Evolutionary conservation across 768 basidiomycete genomes (phyloP), one percentile per base, ranked within the genome.

Genomic region (Phanerochaete sordida): DNA sequence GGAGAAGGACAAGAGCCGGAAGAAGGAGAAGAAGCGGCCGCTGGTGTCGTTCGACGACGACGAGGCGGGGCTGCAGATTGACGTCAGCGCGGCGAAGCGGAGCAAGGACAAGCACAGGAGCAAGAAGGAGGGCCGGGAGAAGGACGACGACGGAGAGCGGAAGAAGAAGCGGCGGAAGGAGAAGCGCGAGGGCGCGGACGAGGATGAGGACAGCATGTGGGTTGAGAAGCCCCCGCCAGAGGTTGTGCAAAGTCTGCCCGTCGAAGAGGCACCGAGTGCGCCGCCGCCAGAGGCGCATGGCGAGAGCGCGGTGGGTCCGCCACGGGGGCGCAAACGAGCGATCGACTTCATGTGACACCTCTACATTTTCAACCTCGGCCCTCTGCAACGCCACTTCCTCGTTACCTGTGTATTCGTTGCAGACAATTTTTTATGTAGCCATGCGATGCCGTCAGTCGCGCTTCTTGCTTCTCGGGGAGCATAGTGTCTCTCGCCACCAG

Each of bases 1-100:
- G 56, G 78, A 80, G 1, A 79, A 82, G 67, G 77, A 77, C 39
- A 85, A 82, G 68, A 35, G n/a, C n/a, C 77, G 82, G 56, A 77
- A 80, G 55, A 76, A 76, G 61, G 81, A 76, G 49, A 84, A 82
- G 68, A 59, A 63, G 48, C 80, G 79, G 58, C 69, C 81, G 3
- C 76, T 91, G 8, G 81, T 95, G 33, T 91, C 90, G 8, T 95
- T 95, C 68, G 86, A 85, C 58, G 76, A 90, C 59, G 92, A 90
- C 67, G 89, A 86, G 44, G 87, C 79, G 7, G 73, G 63, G 5
- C 59, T 66, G 44, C 62, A 60, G 30, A 66, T 70, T 6, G 60
- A 64, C 12, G 63, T 69, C 16, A 64, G 60, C 13, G 58, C 65
- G 1, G 37, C 66, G 50, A 63, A 48, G 48, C 57, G 57, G 54